Percentiles rank a stretch among this genome's conserved stretches.
Conservation (phyloP, 2,329 filamentous ascomycete species). For the Claviceps purpurea region DNA sequence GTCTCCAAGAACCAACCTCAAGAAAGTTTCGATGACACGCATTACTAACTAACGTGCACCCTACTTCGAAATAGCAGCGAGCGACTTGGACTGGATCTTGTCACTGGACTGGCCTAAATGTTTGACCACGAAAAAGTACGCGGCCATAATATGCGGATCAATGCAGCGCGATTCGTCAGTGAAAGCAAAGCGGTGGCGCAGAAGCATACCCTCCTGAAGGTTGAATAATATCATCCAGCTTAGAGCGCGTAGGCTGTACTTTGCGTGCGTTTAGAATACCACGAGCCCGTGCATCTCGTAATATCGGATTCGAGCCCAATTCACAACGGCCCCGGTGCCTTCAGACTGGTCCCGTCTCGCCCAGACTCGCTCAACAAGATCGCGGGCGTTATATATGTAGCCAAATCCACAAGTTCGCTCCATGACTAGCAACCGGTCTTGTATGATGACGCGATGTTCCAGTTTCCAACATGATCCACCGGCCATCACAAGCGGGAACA, state of each 20-base stretch:
- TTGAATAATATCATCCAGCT: too few relatives aligned
- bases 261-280: slow-evolving; percentile 14
- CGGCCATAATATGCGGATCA: too few relatives aligned
- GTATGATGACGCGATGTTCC: slow-evolving; percentile 25
- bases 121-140: too few relatives aligned
- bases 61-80: too few relatives aligned
- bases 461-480: slow-evolving; percentile 22
- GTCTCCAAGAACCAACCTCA: too few relatives aligned
- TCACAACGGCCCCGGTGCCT: slow-evolving; percentile 16
- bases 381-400: slow-evolving; percentile 26
- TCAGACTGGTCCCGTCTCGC: slow-evolving; percentile 15
- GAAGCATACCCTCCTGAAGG: too few relatives aligned
- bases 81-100: too few relatives aligned
- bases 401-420: slow-evolving; percentile 29
- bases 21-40: too few relatives aligned
- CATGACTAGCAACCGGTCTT: slow-evolving; percentile 28
- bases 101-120: too few relatives aligned
- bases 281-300: slow-evolving; percentile 23
- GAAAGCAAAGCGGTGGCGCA: too few relatives aligned
- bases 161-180: too few relatives aligned
- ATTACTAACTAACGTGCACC: too few relatives aligned
- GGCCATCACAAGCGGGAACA: slow-evolving; percentile 29
- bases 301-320: slow-evolving; percentile 22
- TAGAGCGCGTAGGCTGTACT: not conserved
- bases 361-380: slow-evolving; percentile 28